Conservation (phyloP, 495 filamentous ascomycete species). For the Penicillium alfredii region DNA sequence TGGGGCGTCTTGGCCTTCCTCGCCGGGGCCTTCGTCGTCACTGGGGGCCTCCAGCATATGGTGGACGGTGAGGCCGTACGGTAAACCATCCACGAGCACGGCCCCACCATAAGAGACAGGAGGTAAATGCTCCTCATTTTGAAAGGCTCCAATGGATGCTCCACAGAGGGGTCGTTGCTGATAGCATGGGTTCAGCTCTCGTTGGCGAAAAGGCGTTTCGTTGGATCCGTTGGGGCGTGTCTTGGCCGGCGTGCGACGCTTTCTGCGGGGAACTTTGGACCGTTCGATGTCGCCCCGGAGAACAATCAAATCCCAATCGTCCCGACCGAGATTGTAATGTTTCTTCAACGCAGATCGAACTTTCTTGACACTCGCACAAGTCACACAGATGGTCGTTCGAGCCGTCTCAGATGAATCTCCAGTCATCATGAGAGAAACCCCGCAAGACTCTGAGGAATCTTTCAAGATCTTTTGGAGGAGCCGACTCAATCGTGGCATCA, state of each 20-base stretch:
- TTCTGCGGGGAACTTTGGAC: slow-evolving; percentile 52
- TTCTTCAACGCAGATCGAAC: slow-evolving; percentile 66
- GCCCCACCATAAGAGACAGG: slow-evolving; percentile 87
- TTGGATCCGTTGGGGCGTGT: slow-evolving; percentile 26
- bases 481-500: slow-evolving; percentile 66
- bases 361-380: slow-evolving; percentile 65
- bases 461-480: slow-evolving; percentile 60
- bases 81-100: slow-evolving; percentile 72
- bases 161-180: slow-evolving; percentile 76
- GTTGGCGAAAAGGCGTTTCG: slow-evolving; percentile 27
- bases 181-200: slow-evolving; percentile 44
- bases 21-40: slow-evolving; percentile 44
- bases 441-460: slow-evolving; percentile 59
- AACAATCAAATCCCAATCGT: slow-evolving; percentile 52
- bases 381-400: slow-evolving; percentile 68
- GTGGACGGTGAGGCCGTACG: slow-evolving; percentile 91
- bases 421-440: slow-evolving; percentile 67
- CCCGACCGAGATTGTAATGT: slow-evolving; percentile 60
- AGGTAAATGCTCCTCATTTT: slow-evolving; percentile 74
- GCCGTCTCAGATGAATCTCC: slow-evolving; percentile 60
- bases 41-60: slow-evolving; percentile 87
- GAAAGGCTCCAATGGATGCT: slow-evolving; percentile 87
- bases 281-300: slow-evolving; percentile 63
- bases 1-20: slow-evolving; percentile 26
- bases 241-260: slow-evolving; percentile 39